Conservation (phyloP, 495 filamentous ascomycete species). For the Darksidea phi region DNA sequence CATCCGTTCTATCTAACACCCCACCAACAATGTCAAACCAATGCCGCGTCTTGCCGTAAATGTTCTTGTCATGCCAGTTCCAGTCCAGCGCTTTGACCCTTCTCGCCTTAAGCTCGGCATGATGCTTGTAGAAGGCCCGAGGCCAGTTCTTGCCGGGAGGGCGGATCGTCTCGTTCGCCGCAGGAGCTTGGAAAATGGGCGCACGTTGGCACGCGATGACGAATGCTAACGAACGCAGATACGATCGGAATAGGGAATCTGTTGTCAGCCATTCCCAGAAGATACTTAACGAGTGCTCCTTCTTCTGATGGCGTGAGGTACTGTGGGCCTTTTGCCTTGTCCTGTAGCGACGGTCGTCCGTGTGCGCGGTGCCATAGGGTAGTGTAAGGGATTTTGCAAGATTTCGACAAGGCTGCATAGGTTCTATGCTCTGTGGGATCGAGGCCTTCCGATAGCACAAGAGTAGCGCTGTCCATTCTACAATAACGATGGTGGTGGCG, state of each 20-base stretch:
- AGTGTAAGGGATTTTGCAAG: slow-evolving; percentile 13
- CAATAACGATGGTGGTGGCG: background rate
- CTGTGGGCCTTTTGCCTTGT: slow-evolving; percentile 14
- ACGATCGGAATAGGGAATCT: slow-evolving; percentile 16
- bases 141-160: slow-evolving; percentile 22
- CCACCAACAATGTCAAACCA: slow-evolving; percentile 44
- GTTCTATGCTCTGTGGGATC: slow-evolving; percentile 7
- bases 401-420: slow-evolving; percentile 17
- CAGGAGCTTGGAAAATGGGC: background rate
- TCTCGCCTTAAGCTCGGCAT: slow-evolving; percentile 34
- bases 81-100: slow-evolving; percentile 35
- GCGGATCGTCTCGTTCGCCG: background rate
- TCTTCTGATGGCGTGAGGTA: slow-evolving; percentile 14
- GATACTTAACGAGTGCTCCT: slow-evolving; percentile 13
- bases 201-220: slow-evolving; percentile 4
- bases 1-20: slow-evolving; percentile 26
- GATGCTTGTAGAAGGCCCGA: slow-evolving; percentile 31
- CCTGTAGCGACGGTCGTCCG: slow-evolving; percentile 10
- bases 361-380: slow-evolving; percentile 13
- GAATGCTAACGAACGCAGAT: slow-evolving; percentile 9
- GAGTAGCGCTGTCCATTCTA: slow-evolving; percentile 12
- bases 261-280: slow-evolving; percentile 1
- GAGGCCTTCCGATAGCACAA: slow-evolving; percentile 4
- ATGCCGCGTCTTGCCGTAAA: slow-evolving; percentile 43
- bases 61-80: slow-evolving; percentile 35